Conservation (phyloP, 257 asterid genomes). For the Scutellaria barbata region DNA sequence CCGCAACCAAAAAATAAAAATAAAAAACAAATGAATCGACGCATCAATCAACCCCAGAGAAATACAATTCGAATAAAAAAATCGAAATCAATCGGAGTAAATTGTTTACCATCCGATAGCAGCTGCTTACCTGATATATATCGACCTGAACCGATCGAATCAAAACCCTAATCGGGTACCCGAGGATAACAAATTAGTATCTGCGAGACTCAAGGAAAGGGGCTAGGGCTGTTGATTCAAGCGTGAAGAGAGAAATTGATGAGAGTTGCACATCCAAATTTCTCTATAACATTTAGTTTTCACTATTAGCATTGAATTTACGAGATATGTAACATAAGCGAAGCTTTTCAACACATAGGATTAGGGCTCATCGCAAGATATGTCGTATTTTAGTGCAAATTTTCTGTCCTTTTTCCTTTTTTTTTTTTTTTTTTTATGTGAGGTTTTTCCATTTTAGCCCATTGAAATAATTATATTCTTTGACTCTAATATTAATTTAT, state of each 20-base stretch:
- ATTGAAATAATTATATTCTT: too few relatives aligned
- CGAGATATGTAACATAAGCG: background rate
- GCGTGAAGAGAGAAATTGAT: background rate
- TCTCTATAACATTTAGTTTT: background rate
- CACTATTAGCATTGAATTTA: background rate
- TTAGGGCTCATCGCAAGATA: background rate
- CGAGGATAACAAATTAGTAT: background rate
- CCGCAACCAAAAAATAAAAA: background rate
- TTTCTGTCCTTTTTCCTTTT: too few relatives aligned
- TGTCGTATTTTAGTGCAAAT: background rate
- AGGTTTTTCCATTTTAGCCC: too few relatives aligned
- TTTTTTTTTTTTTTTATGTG: too few relatives aligned
- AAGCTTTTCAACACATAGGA: background rate
- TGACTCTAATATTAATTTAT: too few relatives aligned
- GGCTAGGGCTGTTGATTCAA: background rate
- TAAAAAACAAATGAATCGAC: background rate
- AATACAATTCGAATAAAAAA: constrained; percentile 7
- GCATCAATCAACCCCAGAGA: background rate
- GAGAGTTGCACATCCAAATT: background rate
- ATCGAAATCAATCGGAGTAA: constrained; percentile 3
- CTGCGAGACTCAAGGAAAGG: background rate
- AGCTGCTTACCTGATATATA: constrained; percentile 33
- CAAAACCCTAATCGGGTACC: constrained; percentile 34
- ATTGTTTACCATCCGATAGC: background rate
- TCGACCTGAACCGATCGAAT: constrained; percentile 21